Percentiles rank a stretch among this genome's conserved stretches.
phyloP scores from a whole-genome alignment of 352 stramenopile genomes.

The Phytophthora chlamydospora region DNA sequence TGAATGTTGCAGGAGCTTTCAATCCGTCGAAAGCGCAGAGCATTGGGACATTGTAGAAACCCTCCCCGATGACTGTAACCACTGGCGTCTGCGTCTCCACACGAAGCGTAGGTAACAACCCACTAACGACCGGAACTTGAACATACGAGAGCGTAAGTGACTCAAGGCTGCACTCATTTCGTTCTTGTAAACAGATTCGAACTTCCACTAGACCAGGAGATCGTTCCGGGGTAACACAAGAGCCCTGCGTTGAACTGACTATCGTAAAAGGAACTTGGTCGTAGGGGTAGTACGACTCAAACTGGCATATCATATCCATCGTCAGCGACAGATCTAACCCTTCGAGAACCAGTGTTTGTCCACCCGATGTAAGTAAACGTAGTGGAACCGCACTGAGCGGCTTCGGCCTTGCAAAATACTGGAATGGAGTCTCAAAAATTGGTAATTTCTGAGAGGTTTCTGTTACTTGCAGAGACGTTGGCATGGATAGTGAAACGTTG shows the following conservation, averaged over 20 bases:
- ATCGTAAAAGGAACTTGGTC: slow-evolving; percentile 25
- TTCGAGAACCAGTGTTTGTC: slow-evolving; percentile 20
- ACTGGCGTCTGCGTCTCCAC: not conserved
- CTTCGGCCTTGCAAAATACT: slow-evolving; percentile 23
- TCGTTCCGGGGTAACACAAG: slow-evolving; percentile 40
- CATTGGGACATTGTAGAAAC: slow-evolving; percentile 27
- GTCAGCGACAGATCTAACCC: slow-evolving; percentile 12
- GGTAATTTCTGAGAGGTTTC: slow-evolving; percentile 27
- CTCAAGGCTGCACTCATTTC: slow-evolving; percentile 22
- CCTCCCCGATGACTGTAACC: slow-evolving; percentile 12
- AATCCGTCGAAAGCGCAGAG: slow-evolving; percentile 25
- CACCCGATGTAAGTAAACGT: slow-evolving; percentile 13
- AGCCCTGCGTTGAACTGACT: slow-evolving; percentile 37
- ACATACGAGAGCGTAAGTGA: slow-evolving; percentile 25
- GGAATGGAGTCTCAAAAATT: slow-evolving; percentile 38
- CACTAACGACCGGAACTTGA: slow-evolving; percentile 12
- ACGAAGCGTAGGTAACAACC: not conserved
- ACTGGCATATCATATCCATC: slow-evolving; percentile 25
- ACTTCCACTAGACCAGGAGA: slow-evolving; percentile 33
- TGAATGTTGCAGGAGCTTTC: slow-evolving; percentile 13
- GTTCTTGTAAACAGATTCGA: slow-evolving; percentile 35
- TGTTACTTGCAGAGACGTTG: slow-evolving; percentile 28
- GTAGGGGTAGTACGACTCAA: slow-evolving; percentile 32
- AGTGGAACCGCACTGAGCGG: slow-evolving; percentile 10
- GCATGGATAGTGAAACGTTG: slow-evolving; percentile 25